Evolutionary conservation across 306 rosid species (phyloP).

Genomic region (Alnus rubra): DNA sequence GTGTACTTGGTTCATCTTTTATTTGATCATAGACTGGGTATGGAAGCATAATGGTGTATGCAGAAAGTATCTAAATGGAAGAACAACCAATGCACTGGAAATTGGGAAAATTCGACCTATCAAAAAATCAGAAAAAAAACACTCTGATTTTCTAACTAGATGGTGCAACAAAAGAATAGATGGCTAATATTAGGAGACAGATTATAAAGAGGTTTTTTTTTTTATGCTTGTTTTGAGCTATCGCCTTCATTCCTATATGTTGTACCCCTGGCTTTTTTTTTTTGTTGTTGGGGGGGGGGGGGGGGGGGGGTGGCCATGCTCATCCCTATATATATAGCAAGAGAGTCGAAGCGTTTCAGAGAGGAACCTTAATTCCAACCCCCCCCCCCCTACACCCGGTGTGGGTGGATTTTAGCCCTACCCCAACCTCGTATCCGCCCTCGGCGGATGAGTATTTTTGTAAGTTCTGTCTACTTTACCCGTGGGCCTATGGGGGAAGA

Average conservation of each 20-base stretch:
- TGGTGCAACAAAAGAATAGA: neutral
- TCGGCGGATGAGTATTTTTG: no score
- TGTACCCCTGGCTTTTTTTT: neutral
- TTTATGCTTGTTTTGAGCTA: neutral
- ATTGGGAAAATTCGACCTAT: neutral
- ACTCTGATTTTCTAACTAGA: neutral
- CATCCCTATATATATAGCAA: no score
- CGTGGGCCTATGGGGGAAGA: no score
- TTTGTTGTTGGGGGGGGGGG: no score
- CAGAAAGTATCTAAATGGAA: neutral
- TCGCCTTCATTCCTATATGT: neutral
- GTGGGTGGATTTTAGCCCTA: no score
- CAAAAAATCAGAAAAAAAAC: neutral
- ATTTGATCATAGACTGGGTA: neutral
- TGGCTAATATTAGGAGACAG: neutral
- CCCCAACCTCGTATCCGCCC: no score
- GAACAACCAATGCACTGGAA: neutral
- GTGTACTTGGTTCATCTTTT: neutral
- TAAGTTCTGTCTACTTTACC: no score
- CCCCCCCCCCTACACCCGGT: no score
- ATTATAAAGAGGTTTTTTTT: neutral
- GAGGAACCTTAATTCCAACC: no score
- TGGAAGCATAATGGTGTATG: neutral
- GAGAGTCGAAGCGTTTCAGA: no score
- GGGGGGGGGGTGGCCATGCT: no score